Conservation (phyloP, 495 filamentous ascomycete genomes). For the Podospora tetraspora region DNA sequence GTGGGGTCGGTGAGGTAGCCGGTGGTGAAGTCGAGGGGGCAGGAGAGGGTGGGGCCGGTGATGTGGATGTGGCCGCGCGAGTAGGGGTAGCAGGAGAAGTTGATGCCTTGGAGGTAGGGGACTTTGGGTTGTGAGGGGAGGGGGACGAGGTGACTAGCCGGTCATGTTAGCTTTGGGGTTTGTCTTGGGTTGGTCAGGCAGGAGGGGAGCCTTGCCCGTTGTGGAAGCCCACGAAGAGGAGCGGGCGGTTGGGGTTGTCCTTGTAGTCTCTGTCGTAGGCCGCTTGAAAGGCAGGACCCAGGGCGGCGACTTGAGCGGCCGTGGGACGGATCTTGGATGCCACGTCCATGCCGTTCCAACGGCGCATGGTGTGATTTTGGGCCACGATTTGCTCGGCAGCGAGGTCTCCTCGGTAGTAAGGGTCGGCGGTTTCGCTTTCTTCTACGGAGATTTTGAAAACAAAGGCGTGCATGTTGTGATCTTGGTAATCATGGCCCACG, state of each 20-base stretch:
- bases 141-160: constrained; percentile 3
- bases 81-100: constrained; percentile 48
- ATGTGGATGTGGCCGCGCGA: constrained; percentile 55
- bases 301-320: constrained; percentile 34
- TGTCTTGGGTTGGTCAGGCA: neutral
- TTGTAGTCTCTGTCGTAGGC: constrained; percentile 45
- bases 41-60: constrained; percentile 33
- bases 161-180: neutral
- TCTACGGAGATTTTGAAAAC: constrained; percentile 29
- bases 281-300: constrained; percentile 39
- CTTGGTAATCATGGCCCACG: constrained; percentile 48
- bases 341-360: constrained; percentile 47
- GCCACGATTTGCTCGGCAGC: constrained; percentile 21
- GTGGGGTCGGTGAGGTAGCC: constrained; percentile 41
- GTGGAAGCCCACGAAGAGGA: constrained; percentile 31
- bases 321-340: constrained; percentile 40
- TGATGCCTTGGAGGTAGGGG: constrained; percentile 24
- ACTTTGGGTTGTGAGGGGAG: neutral
- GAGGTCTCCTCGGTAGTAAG: constrained; percentile 21
- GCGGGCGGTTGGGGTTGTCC: constrained; percentile 31
- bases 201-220: constrained; percentile 8
- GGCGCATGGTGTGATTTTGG: constrained; percentile 29
- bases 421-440: constrained; percentile 36
- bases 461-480: constrained; percentile 39
- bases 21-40: constrained; percentile 36